Conservation (phyloP, 2,329 filamentous ascomycete species). For the Pseudogymnoascus sp. region DNA sequence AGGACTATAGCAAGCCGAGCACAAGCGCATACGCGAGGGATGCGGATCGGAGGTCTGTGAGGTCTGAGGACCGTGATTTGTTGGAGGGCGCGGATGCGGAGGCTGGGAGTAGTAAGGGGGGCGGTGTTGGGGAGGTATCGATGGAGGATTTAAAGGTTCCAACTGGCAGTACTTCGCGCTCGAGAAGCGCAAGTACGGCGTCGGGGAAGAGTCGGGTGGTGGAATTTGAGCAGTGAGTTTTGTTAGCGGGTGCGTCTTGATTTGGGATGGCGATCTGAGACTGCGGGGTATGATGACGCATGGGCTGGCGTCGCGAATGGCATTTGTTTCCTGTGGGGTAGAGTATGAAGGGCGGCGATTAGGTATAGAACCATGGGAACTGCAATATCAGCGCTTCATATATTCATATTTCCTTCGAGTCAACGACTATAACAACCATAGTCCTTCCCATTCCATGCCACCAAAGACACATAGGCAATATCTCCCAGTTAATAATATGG, state of each 20-base stretch:
- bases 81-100: slow-evolving; percentile 67
- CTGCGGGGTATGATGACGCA: neutral
- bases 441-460: neutral
- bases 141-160: slow-evolving; percentile 15
- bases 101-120: slow-evolving; percentile 38
- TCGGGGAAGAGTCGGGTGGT: slow-evolving; percentile 32
- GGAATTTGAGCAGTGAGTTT: slow-evolving; percentile 34
- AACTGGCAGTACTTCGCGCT: slow-evolving; percentile 22
- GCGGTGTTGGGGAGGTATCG: slow-evolving; percentile 17
- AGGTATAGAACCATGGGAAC: slow-evolving; percentile 5
- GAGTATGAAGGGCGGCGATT: neutral
- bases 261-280: slow-evolving; percentile 4
- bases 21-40: slow-evolving; percentile 45
- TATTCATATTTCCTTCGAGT: neutral
- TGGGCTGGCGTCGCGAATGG: neutral
- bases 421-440: neutral
- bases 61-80: slow-evolving; percentile 60
- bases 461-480: too few species aligned
- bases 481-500: neutral
- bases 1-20: slow-evolving; percentile 43
- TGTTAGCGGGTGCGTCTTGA: neutral
- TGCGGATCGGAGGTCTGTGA: slow-evolving; percentile 53
- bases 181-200: slow-evolving; percentile 22
- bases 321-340: neutral
- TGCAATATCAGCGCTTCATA: neutral